These are phyloP conservation scores for Talaromyces funiculosus DNA, from an alignment of 2,329 filamentous ascomycete species.

Conservation along the genomic window DNA sequence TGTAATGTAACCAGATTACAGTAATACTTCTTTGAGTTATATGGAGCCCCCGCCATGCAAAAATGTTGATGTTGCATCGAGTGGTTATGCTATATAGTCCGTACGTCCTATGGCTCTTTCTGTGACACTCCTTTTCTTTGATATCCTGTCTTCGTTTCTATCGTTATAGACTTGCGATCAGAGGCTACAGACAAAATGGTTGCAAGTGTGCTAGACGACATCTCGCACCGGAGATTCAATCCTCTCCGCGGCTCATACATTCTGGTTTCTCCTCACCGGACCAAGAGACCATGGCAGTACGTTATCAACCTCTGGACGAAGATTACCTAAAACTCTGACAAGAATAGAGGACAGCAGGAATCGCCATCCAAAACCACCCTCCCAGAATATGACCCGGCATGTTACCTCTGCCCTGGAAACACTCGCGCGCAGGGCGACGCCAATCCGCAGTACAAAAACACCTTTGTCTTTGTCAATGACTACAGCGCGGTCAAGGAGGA, in stretches of 20 bases:
- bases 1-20: background rate
- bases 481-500: slow-evolving; percentile 94
- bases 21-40: background rate
- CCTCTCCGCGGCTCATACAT: slow-evolving; percentile 85
- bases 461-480: slow-evolving; percentile 95
- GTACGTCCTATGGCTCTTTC: no score
- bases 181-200: slow-evolving; percentile 49
- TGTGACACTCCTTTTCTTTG: background rate
- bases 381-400: slow-evolving; percentile 81
- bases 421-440: slow-evolving; percentile 75
- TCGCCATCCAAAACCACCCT: slow-evolving; percentile 60
- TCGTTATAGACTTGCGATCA: background rate
- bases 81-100: background rate
- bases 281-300: slow-evolving; percentile 97
- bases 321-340: background rate
- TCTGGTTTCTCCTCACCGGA: slow-evolving; percentile 90
- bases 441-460: slow-evolving; percentile 81
- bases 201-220: slow-evolving; percentile 80
- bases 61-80: slow-evolving; percentile 3
- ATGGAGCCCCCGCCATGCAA: background rate
- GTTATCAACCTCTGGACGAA: slow-evolving; percentile 28
- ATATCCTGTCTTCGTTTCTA: no score
- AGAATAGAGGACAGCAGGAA: slow-evolving; percentile 68
- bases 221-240: slow-evolving; percentile 92
- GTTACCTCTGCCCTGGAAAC: slow-evolving; percentile 93